These are phyloP conservation scores for Coccomyxa subellipsoidea DNA, from an alignment of 163 green algal genomes.

Conservation along the genomic window DNA sequence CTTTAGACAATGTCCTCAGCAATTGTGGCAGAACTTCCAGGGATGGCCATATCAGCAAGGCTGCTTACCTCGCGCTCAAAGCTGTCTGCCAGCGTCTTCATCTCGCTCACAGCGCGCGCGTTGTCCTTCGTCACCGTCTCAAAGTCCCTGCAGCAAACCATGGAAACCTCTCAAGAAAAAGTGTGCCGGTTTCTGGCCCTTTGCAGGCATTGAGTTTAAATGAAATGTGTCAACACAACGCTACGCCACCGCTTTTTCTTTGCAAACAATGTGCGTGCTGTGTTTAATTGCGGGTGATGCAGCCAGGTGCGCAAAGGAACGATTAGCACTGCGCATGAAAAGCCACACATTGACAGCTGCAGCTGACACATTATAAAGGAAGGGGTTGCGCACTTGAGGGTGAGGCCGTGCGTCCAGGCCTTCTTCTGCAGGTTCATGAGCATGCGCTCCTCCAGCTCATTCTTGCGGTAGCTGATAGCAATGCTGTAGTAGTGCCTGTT, in stretches of 20 bases:
- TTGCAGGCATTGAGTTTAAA: no score
- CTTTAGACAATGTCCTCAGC: not conserved
- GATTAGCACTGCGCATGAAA: not conserved
- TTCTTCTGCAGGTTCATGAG: constrained; percentile 93
- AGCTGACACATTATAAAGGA: not conserved
- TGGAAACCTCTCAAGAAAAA: no score
- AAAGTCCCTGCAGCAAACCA: constrained; percentile 69
- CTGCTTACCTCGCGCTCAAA: constrained; percentile 57
- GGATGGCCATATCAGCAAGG: not conserved
- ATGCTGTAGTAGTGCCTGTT: constrained; percentile 99
- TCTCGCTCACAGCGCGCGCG: constrained; percentile 71
- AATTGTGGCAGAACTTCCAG: not conserved
- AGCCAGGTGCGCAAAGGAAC: no score
- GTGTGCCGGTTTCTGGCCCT: no score
- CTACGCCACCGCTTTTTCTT: no score
- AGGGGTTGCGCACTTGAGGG: constrained; percentile 43
- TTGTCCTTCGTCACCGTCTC: constrained; percentile 71
- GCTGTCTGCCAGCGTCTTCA: constrained; percentile 74
- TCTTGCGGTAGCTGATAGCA: constrained; percentile 98
- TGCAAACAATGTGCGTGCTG: no score
- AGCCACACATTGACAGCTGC: not conserved
- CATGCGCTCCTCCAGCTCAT: constrained; percentile 98
- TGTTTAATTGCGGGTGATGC: no score
- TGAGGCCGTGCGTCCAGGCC: constrained; percentile 90
- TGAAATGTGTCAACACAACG: no score